phyloP scores from a whole-genome alignment of 2,329 filamentous ascomycete genomes.

The Alternaria sp. region DNA sequence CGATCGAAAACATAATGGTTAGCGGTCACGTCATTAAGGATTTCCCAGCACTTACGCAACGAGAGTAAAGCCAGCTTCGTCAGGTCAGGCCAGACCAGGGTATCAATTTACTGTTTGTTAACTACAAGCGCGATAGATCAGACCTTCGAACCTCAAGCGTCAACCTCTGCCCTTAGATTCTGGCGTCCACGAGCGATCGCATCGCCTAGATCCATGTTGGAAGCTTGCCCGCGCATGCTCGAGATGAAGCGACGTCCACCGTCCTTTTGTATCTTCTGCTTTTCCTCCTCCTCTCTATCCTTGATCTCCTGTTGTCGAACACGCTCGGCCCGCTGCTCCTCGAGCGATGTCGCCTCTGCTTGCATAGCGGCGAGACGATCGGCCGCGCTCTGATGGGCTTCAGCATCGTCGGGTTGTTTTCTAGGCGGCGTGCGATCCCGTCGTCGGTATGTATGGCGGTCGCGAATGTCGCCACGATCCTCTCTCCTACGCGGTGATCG shows the following conservation, averaged over 20 bases:
- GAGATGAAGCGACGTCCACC: constrained; percentile 37
- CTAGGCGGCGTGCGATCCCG: constrained; percentile 32
- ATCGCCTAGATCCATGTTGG: constrained; percentile 39
- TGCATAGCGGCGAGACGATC: constrained; percentile 48
- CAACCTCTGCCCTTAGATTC: constrained; percentile 25
- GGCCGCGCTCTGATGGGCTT: constrained; percentile 29
- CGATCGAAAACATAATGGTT: neutral
- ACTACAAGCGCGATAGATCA: neutral
- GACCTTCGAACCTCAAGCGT: constrained; percentile 12
- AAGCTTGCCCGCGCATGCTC: constrained; percentile 31
- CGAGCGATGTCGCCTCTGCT: constrained; percentile 42
- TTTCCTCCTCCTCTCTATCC: constrained; percentile 45
- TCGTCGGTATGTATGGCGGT: constrained; percentile 28
- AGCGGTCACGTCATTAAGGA: neutral
- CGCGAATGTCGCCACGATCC: constrained; percentile 21
- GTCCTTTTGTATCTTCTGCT: constrained; percentile 33
- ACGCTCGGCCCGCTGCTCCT: constrained; percentile 45
- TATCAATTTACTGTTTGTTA: constrained; percentile 18
- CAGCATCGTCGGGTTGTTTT: constrained; percentile 10
- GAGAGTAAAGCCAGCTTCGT: neutral
- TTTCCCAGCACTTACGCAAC: neutral
- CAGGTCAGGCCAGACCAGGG: constrained; percentile 3
- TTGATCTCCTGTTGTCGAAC: constrained; percentile 42
- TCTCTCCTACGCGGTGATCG: constrained; percentile 33
- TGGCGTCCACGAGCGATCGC: constrained; percentile 40